Evolutionary conservation across 257 asterid genomes (phyloP).

Genomic region (Marsdenia floribunda): DNA sequence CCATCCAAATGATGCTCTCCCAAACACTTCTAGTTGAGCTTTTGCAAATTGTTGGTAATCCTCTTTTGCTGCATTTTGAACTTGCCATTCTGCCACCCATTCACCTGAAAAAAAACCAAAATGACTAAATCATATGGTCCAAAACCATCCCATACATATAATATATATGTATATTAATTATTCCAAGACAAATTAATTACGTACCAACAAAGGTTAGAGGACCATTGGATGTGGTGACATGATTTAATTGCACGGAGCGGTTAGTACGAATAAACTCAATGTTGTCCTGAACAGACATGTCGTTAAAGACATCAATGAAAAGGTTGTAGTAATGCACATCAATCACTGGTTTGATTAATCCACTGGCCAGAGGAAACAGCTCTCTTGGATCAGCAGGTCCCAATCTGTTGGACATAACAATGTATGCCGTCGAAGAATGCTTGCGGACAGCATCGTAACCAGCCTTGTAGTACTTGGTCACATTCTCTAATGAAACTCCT

Average conservation of each 20-base stretch:
- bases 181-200: not conserved
- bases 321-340: slow-evolving; percentile 70
- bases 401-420: slow-evolving; percentile 52
- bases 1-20: slow-evolving; percentile 65
- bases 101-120: slow-evolving; percentile 38
- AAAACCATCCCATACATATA: too few species aligned
- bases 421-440: slow-evolving; percentile 43
- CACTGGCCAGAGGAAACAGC: slow-evolving; percentile 41
- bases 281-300: slow-evolving; percentile 40
- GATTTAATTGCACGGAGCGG: slow-evolving; percentile 30
- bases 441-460: slow-evolving; percentile 50
- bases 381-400: slow-evolving; percentile 40
- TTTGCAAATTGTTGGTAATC: slow-evolving; percentile 46
- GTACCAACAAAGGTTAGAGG: slow-evolving; percentile 67
- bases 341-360: slow-evolving; percentile 38
- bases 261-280: slow-evolving; percentile 39
- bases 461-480: slow-evolving; percentile 39
- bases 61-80: slow-evolving; percentile 37
- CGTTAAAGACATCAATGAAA: slow-evolving; percentile 21
- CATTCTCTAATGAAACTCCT: slow-evolving; percentile 33
- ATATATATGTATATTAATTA: too few species aligned
- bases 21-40: slow-evolving; percentile 58
- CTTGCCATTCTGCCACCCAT: slow-evolving; percentile 78
- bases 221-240: slow-evolving; percentile 41
- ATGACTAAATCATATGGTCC: too few species aligned